These are phyloP conservation scores for Septoria linicola DNA, from an alignment of 2,329 filamentous ascomycete genomes.

Conservation along the genomic window DNA sequence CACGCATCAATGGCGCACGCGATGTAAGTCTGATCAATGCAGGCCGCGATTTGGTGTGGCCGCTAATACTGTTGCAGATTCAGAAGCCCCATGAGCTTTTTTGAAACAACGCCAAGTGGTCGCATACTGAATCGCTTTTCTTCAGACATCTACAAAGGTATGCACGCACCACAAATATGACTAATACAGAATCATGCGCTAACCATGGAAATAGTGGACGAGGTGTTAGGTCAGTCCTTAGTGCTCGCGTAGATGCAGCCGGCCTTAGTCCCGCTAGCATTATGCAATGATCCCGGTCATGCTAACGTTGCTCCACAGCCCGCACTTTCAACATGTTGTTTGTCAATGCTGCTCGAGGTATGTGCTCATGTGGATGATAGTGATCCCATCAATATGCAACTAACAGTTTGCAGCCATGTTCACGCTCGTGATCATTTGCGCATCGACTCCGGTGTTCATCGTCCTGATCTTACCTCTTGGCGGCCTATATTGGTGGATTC, in stretches of 20 bases:
- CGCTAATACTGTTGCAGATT: constrained; percentile 50
- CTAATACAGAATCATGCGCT: constrained; percentile 7
- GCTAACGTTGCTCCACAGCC: constrained; percentile 11
- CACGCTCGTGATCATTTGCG: constrained; percentile 81
- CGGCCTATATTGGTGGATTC: constrained; percentile 84
- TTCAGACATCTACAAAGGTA: constrained; percentile 46
- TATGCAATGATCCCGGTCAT: constrained; percentile 7
- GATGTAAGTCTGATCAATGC: constrained; percentile 16
- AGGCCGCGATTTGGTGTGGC: not conserved
- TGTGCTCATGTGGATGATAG: constrained; percentile 27
- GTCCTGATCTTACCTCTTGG: constrained; percentile 77
- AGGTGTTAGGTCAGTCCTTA: constrained; percentile 44
- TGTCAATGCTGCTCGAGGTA: constrained; percentile 51
- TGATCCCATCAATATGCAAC: constrained; percentile 4
- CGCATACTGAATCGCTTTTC: constrained; percentile 96
- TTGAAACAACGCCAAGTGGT: constrained; percentile 95
- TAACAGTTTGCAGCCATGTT: constrained; percentile 57
- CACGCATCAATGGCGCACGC: constrained; percentile 64
- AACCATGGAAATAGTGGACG: constrained; percentile 60
- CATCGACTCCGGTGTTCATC: constrained; percentile 76
- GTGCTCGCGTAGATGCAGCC: constrained; percentile 66
- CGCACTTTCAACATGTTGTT: constrained; percentile 93
- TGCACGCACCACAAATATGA: not conserved
- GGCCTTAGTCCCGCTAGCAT: constrained; percentile 12
- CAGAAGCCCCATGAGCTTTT: constrained; percentile 97